Evolutionary conservation across 805 yeast genomes (phyloP).

Genomic region (Candida adriatica): DNA sequence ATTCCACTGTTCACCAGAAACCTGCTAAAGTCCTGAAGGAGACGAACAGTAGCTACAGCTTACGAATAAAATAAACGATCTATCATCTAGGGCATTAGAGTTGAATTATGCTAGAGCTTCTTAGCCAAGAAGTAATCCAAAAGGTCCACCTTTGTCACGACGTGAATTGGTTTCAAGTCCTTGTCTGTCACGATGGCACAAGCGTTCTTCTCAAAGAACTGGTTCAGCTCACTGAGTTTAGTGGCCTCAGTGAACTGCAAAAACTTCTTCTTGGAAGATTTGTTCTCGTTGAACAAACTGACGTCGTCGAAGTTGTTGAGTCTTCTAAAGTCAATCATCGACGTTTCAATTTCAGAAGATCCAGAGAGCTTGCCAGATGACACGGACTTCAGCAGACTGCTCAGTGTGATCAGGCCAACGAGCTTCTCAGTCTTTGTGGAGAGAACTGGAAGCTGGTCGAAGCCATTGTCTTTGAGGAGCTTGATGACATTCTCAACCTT

Average conservation of each 20-base stretch:
- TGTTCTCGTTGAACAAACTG: conserved; percentile 55
- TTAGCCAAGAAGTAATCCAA: conserved; percentile 37
- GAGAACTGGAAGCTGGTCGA: conserved; percentile 81
- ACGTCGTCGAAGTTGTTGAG: conserved; percentile 54
- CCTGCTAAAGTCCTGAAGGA: neutral
- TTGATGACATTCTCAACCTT: conserved; percentile 59
- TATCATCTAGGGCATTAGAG: neutral
- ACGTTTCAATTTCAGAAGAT: conserved; percentile 48
- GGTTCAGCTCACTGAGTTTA: conserved; percentile 59
- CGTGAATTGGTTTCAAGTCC: conserved; percentile 67
- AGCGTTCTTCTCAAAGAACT: conserved; percentile 78
- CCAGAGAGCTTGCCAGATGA: conserved; percentile 53
- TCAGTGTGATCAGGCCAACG: conserved; percentile 70
- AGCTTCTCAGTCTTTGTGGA: conserved; percentile 40
- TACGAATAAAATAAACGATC: neutral
- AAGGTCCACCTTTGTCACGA: conserved; percentile 83
- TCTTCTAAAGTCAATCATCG: conserved; percentile 70
- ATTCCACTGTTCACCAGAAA: conserved; percentile 8
- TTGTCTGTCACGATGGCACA: conserved; percentile 75
- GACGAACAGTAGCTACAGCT: neutral
- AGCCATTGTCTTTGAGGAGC: conserved; percentile 66
- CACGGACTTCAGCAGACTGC: conserved; percentile 59
- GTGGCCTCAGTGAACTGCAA: conserved; percentile 60
- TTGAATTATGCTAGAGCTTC: neutral
- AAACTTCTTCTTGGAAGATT: conserved; percentile 60